Base-by-base conservation (phyloP, 192 early-diverging fungal species). In the Pilaira anomala region DNA sequence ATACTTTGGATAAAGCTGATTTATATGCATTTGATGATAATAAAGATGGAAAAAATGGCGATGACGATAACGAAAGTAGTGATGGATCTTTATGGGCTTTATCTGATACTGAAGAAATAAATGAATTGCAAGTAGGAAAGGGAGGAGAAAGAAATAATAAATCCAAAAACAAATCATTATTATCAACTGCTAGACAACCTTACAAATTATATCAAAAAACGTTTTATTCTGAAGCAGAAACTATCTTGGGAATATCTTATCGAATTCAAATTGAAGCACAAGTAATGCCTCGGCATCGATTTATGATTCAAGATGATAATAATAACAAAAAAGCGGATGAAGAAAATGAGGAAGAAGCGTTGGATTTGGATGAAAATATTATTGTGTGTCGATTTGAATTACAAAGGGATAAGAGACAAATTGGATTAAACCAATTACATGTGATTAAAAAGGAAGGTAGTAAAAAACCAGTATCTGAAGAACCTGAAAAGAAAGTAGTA, bases 311-410 rank as follows among this genome's bases (percentile, higher is more conserved):
- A 9, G 49, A 60, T 9, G 4, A 48, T 21, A 4, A 0, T 22
- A 59, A 1, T 14, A 46, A 19, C 18, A 46, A 18, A 4, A 46
- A 36, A n/a, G n/a, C n/a, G n/a, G n/a, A n/a, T n/a, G 9, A 0
- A 49, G 3, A 12, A 21, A 24, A 21, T 19, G 42, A 48, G 7
- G 45, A n/a, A 12, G n/a, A 9, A 16, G 13, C 1, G 9, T 46
- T 40, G 5, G 39, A 13, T 46, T 18, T 46, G 0, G 4, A 46
- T 7, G 28, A 60, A 28, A 42, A 18, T 36, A 30, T 62, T 8
- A 46, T 70, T 4, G 55, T 64, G 0, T 70, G 68, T 18, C 45
- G 57, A 21, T 70, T 70, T 53, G 68, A 70, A 30, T 39, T 70
- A 13, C 62, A 64, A 50, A 49, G 61, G 21, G 62, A 55, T 40